Evolutionary conservation across 352 stramenopile species (phyloP).

Genomic region (Phytopythium oedochilum): DNA sequence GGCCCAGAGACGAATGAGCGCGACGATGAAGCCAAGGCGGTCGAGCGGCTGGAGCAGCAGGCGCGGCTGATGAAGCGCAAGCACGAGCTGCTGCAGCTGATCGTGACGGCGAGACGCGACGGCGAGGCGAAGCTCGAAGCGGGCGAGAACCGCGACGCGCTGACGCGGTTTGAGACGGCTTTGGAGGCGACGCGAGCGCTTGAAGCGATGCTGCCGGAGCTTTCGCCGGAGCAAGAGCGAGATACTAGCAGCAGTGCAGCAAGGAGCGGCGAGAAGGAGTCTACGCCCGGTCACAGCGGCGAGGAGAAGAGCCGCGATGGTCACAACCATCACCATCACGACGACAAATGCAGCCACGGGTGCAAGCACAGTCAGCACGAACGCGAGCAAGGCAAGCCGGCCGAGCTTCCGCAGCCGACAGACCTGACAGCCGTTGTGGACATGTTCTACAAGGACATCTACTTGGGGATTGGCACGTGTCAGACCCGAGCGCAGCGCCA

Average conservation of each 20-base stretch:
- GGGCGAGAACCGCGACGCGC: constrained; percentile 6
- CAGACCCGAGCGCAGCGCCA: constrained; percentile 20
- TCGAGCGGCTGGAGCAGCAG: constrained; percentile 19
- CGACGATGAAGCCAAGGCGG: constrained; percentile 4
- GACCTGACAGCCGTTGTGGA: constrained; percentile 48
- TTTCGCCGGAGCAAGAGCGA: constrained; percentile 19
- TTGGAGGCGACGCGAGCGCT: constrained; percentile 26
- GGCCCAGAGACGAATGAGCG: background rate
- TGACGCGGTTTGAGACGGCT: constrained; percentile 25
- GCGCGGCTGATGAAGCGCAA: constrained; percentile 38
- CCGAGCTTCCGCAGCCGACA: constrained; percentile 30
- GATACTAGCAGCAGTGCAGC: background rate
- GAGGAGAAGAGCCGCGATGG: constrained; percentile 1
- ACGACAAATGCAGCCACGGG: constrained; percentile 5
- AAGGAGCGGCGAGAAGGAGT: background rate
- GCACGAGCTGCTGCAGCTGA: constrained; percentile 43
- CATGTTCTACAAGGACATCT: constrained; percentile 72
- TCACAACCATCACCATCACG: constrained; percentile 7
- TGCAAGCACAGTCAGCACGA: constrained; percentile 4
- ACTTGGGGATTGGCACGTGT: constrained; percentile 45
- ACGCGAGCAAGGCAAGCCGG: constrained; percentile 4
- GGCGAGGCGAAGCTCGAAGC: constrained; percentile 26
- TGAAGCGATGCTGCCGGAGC: constrained; percentile 30
- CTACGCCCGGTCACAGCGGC: background rate
- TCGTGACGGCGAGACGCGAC: constrained; percentile 29